These are phyloP conservation scores for Isatis tinctoria DNA, from an alignment of 345 rosid species.

Conservation along the genomic window DNA sequence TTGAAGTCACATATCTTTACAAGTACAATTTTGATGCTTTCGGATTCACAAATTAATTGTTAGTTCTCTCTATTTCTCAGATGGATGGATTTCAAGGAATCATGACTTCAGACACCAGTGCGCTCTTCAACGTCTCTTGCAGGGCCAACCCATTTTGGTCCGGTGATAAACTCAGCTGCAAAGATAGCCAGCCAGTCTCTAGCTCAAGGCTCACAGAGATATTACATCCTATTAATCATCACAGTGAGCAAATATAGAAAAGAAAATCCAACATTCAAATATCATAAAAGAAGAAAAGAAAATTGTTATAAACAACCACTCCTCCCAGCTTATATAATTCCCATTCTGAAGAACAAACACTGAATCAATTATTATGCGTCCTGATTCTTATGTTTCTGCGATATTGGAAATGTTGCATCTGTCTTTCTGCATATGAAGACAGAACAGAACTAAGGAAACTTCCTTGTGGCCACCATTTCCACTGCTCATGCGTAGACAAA, in stretches of 20 bases:
- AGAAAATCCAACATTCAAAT: not conserved
- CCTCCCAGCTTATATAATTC: not conserved
- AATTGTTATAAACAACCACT: not conserved
- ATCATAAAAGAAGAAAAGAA: too few species aligned
- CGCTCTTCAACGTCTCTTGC: conserved; percentile 90
- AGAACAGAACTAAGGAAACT: conserved; percentile 89
- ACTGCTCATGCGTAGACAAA: conserved; percentile 89
- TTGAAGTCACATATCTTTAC: not conserved
- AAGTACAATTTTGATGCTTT: not conserved
- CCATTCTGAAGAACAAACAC: not conserved
- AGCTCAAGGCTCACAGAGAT: conserved; percentile 54
- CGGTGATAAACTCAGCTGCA: conserved; percentile 70
- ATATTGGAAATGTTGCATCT: conserved; percentile 94
- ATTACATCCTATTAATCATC: conserved; percentile 77
- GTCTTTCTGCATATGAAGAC: conserved; percentile 89
- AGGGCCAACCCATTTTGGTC: conserved; percentile 94
- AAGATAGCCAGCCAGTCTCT: conserved; percentile 66
- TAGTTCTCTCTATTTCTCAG: conserved; percentile 32
- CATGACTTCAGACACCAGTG: conserved; percentile 71
- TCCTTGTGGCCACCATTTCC: conserved; percentile 95
- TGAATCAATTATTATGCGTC: not conserved
- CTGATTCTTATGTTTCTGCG: not conserved
- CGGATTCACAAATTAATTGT: not conserved
- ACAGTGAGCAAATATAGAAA: conserved; percentile 50
- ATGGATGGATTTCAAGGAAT: conserved; percentile 93